A percentile compares a stretch with the other conserved stretches of the same genome.
These are phyloP conservation scores for Ogataea methanolica DNA, from an alignment of 805 yeast genomes.

Conservation along the genomic window DNA sequence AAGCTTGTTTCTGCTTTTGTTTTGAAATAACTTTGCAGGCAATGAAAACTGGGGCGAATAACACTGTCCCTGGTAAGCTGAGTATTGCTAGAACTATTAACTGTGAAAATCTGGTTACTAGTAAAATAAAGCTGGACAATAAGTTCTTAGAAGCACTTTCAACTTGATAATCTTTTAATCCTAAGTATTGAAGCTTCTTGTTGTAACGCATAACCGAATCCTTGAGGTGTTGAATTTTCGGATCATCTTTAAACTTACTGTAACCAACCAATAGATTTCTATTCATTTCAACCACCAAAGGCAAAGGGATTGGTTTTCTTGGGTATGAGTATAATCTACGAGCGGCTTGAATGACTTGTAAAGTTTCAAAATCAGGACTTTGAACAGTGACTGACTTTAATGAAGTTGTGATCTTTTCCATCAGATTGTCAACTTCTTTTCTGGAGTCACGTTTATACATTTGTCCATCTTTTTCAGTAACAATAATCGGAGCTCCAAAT, in stretches of 20 bases:
- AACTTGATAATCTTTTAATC: slow-evolving; percentile 70
- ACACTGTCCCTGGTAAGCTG: slow-evolving; percentile 80
- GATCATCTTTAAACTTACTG: slow-evolving; percentile 65
- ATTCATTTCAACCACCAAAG: slow-evolving; percentile 85
- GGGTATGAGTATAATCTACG: slow-evolving; percentile 81
- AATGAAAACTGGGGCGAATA: slow-evolving; percentile 85
- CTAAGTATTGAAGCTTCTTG: slow-evolving; percentile 53
- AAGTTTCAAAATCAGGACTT: slow-evolving; percentile 82
- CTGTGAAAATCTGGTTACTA: slow-evolving; percentile 53
- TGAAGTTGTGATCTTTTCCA: slow-evolving; percentile 63
- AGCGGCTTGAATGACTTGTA: slow-evolving; percentile 89
- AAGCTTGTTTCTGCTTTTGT: slow-evolving; percentile 69
- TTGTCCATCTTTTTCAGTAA: slow-evolving; percentile 54
- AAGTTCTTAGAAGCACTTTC: slow-evolving; percentile 48
- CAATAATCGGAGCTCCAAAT: slow-evolving; percentile 80
- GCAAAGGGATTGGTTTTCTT: slow-evolving; percentile 65
- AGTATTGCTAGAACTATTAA: slow-evolving; percentile 52
- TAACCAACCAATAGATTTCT: slow-evolving; percentile 82
- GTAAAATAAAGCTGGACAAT: slow-evolving; percentile 43
- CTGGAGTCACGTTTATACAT: slow-evolving; percentile 63
- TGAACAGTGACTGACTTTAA: slow-evolving; percentile 79
- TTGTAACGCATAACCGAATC: slow-evolving; percentile 68
- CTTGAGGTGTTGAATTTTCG: slow-evolving; percentile 58
- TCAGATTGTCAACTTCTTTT: slow-evolving; percentile 63
- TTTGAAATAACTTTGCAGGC: slow-evolving; percentile 67